These are phyloP conservation scores for Endogone sp. DNA, from an alignment of 192 early-diverging fungal genomes.

Conservation along the genomic window DNA sequence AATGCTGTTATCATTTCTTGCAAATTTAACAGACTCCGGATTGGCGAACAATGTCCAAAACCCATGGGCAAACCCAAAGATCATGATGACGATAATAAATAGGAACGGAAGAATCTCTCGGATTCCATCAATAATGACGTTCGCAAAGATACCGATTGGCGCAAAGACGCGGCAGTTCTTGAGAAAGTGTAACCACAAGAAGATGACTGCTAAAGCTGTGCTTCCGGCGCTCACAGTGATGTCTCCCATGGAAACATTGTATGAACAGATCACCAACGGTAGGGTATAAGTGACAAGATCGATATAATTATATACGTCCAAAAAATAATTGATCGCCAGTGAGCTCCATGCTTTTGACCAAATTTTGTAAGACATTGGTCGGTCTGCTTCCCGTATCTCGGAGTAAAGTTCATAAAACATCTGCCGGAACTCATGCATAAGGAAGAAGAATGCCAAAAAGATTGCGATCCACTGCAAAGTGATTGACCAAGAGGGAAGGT, in stretches of 20 bases:
- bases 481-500: not conserved
- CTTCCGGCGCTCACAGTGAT: not conserved
- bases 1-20: not conserved
- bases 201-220: not conserved
- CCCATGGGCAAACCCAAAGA: not conserved
- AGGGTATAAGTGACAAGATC: not conserved
- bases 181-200: not conserved
- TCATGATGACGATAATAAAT: not conserved
- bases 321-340: not conserved
- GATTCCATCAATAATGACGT: not conserved
- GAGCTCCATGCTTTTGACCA: no score
- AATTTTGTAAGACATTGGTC: no score
- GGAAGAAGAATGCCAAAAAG: not conserved
- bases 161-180: not conserved
- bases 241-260: not conserved
- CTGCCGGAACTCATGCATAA: not conserved
- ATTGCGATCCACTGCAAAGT: not conserved
- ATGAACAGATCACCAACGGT: not conserved
- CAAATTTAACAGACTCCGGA: no score
- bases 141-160: not conserved
- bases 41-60: not conserved
- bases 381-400: no score
- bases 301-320: not conserved
- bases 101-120: not conserved
- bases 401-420: not conserved